Conservation (phyloP, 2,329 filamentous ascomycete genomes). For the Ceratocystis alfenasii region DNA sequence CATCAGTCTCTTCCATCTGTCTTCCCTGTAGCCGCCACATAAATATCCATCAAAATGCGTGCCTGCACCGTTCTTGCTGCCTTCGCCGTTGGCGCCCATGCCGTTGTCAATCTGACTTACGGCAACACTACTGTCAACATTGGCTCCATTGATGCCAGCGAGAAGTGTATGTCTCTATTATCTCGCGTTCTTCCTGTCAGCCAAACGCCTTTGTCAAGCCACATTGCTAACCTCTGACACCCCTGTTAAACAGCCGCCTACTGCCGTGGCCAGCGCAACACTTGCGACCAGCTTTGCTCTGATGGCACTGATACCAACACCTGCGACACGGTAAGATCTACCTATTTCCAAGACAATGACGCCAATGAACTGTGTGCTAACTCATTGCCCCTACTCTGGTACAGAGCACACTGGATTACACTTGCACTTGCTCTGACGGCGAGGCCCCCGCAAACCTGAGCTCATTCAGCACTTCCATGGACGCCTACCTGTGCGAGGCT, state of each 20-base stretch:
- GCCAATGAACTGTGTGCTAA: not conserved
- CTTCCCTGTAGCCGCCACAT: slow-evolving; percentile 7
- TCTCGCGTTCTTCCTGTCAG: too few relatives aligned
- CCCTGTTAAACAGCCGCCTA: slow-evolving; percentile 33
- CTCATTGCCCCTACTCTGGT: not conserved
- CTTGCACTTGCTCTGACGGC: slow-evolving; percentile 40
- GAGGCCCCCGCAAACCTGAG: slow-evolving; percentile 39
- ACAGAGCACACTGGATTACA: slow-evolving; percentile 36
- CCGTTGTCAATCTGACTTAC: slow-evolving; percentile 17
- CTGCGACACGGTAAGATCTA: slow-evolving; percentile 36
- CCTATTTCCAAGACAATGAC: not conserved
- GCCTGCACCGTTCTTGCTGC: slow-evolving; percentile 17
- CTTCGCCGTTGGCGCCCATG: slow-evolving; percentile 20
- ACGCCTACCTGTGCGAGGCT: slow-evolving; percentile 40
- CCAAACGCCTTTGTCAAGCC: not conserved
- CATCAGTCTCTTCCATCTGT: not conserved
- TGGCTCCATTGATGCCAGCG: slow-evolving; percentile 8
- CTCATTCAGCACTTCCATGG: slow-evolving; percentile 43
- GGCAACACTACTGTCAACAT: slow-evolving; percentile 21
- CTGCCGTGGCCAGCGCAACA: slow-evolving; percentile 42
- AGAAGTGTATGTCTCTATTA: slow-evolving; percentile 18
- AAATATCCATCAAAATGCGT: slow-evolving; percentile 19
- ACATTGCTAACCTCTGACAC: slow-evolving; percentile 16
- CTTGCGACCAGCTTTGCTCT: slow-evolving; percentile 39
- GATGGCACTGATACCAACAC: slow-evolving; percentile 31